Evolutionary conservation across 176 grass and related monocot species (phyloP).

Genomic region (Oryza officinalis): DNA sequence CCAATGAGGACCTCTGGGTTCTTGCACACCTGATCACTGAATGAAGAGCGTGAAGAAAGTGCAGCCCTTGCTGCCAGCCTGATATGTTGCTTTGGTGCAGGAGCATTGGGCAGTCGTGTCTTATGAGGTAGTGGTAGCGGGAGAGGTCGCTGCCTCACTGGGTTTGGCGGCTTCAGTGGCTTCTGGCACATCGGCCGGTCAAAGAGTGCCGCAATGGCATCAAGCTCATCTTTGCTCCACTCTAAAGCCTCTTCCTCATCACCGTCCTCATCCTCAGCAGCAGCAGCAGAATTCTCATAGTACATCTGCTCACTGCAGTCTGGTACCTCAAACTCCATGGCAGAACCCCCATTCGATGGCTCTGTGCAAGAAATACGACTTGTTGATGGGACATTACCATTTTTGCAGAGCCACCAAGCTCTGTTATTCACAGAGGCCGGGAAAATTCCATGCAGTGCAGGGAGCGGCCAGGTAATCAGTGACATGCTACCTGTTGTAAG

Average conservation of each 20-base stretch:
- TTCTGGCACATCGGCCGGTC: slow-evolving; percentile 55
- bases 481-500: not conserved
- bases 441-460: not conserved
- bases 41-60: slow-evolving; percentile 40
- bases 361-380: slow-evolving; percentile 4
- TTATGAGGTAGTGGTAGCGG: slow-evolving; percentile 63
- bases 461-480: slow-evolving; percentile 12
- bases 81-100: slow-evolving; percentile 54
- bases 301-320: not conserved
- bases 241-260: not conserved
- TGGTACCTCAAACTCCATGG: not conserved
- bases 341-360: not conserved
- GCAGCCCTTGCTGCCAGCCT: slow-evolving; percentile 38
- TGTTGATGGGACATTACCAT: not conserved
- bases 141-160: slow-evolving; percentile 36
- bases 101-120: slow-evolving; percentile 35
- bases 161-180: slow-evolving; percentile 39
- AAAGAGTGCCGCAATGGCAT: slow-evolving; percentile 83
- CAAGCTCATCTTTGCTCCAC: slow-evolving; percentile 74
- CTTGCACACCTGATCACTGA: slow-evolving; percentile 68
- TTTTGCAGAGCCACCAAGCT: not conserved
- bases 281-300: not conserved
- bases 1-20: slow-evolving; percentile 57
- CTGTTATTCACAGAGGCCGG: not conserved
- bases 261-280: not conserved